A percentile compares a stretch with the other conserved stretches of the same genome.
These are phyloP conservation scores for Talaromyces marneffei DNA, from an alignment of 2,329 filamentous ascomycete species.

Conservation along the genomic window DNA sequence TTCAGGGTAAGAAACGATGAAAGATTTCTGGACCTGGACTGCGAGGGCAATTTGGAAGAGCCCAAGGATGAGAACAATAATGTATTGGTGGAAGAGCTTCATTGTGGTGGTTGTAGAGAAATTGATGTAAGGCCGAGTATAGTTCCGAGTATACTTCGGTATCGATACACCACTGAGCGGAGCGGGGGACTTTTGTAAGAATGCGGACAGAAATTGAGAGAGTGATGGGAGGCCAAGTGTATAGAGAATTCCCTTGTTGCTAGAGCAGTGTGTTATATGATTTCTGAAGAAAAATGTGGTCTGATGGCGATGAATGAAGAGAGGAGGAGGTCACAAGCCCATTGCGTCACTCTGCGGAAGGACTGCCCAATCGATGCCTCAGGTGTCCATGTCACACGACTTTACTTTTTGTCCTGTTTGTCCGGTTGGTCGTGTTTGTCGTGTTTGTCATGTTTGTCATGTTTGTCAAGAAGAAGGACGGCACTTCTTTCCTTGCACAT, in stretches of 20 bases:
- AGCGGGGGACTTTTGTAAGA: background rate
- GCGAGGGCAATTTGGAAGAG: conserved; percentile 55
- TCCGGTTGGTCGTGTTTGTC: conserved; percentile 18
- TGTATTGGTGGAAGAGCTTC: conserved; percentile 54
- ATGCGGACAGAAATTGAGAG: background rate
- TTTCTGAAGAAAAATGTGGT: background rate
- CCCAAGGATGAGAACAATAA: conserved; percentile 53
- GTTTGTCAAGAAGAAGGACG: background rate
- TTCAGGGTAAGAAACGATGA: conserved; percentile 72
- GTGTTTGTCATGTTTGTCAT: background rate
- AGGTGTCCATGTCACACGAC: conserved; percentile 11
- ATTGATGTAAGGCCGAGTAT: background rate
- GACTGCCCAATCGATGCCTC: background rate
- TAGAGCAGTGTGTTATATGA: background rate
- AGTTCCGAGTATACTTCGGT: background rate
- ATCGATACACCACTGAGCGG: background rate
- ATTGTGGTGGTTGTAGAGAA: conserved; percentile 43
- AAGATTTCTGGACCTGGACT: conserved; percentile 55
- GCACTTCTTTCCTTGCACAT: background rate
- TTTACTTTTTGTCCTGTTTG: too few species aligned
- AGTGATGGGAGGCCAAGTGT: too few species aligned
- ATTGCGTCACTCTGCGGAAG: conserved; percentile 14
- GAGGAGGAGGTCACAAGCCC: background rate
- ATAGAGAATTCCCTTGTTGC: background rate
- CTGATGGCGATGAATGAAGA: background rate